Conservation (phyloP, 257 asterid genomes). For the Asclepias syriaca region DNA sequence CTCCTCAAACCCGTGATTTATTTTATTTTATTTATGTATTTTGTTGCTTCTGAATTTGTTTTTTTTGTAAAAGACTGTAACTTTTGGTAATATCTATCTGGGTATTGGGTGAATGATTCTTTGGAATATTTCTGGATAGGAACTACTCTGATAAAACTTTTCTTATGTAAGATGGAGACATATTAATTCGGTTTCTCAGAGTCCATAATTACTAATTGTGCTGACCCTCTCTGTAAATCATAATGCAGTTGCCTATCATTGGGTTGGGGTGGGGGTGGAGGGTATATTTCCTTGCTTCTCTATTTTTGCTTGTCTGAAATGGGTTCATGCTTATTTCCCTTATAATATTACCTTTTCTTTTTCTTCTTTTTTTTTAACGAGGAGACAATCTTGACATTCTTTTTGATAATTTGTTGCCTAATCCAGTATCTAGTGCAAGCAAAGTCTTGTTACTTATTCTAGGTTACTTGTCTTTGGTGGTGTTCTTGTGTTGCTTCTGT, state of each 20-base stretch:
- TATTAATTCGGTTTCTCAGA: neutral
- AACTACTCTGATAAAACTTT: neutral
- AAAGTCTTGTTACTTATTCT: neutral
- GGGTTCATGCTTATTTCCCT: neutral
- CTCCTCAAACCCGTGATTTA: neutral
- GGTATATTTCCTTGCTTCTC: neutral
- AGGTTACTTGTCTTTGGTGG: conserved; percentile 3
- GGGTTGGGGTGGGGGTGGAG: no score
- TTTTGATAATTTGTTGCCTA: neutral
- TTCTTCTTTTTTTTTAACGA: neutral
- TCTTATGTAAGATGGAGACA: neutral
- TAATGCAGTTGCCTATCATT: neutral
- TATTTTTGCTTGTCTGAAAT: neutral
- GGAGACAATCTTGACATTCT: neutral
- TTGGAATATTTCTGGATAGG: neutral
- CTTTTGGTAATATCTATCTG: neutral
- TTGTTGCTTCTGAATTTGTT: neutral
- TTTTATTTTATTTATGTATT: no score
- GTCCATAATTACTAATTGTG: neutral
- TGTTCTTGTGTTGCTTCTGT: neutral
- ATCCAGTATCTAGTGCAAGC: neutral
- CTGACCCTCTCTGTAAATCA: neutral
- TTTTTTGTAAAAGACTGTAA: neutral
- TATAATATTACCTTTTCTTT: neutral
- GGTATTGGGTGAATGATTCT: neutral